Conservation (phyloP, 768 basidiomycete species). For the Kwoniella sp. region DNA sequence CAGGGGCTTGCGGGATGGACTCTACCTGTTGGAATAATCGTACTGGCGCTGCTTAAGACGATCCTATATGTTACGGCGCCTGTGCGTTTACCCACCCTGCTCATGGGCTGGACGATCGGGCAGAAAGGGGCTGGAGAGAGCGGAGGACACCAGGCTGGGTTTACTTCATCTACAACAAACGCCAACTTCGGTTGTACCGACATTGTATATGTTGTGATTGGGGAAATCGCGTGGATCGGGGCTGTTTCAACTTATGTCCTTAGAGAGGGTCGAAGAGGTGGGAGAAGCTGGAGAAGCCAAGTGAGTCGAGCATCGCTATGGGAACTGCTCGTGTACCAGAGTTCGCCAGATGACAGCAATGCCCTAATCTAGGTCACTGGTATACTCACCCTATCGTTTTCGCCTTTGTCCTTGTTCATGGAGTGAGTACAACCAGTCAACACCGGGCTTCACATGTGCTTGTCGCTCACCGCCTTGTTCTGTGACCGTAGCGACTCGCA, state of each 20-base stretch:
- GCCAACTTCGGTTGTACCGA: no score
- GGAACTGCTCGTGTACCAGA: not conserved
- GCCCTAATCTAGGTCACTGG: conserved; percentile 77
- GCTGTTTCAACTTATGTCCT: conserved; percentile 69
- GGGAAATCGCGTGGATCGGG: conserved; percentile 70
- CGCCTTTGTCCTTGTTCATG: conserved; percentile 31
- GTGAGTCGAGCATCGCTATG: conserved; percentile 57
- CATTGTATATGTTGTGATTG: not conserved
- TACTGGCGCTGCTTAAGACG: not conserved
- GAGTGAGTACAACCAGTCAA: conserved; percentile 18
- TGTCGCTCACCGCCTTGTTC: no score
- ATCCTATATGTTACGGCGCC: not conserved
- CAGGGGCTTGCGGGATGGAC: conserved; percentile 4
- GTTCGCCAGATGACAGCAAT: no score
- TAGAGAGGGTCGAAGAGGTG: conserved; percentile 64
- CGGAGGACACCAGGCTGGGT: no score
- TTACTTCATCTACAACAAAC: no score
- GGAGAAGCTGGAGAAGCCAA: conserved; percentile 74
- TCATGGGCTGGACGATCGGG: not conserved
- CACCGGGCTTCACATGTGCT: no score
- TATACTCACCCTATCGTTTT: conserved; percentile 69
- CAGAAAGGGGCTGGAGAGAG: not conserved
- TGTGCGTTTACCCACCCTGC: no score
- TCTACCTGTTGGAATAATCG: conserved; percentile 6
- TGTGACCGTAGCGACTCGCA: not conserved